Evolutionary conservation across 2,329 filamentous ascomycete species (phyloP), one percentile per base, ranked within the genome.

Genomic region (Xylariaceae sp.): DNA sequence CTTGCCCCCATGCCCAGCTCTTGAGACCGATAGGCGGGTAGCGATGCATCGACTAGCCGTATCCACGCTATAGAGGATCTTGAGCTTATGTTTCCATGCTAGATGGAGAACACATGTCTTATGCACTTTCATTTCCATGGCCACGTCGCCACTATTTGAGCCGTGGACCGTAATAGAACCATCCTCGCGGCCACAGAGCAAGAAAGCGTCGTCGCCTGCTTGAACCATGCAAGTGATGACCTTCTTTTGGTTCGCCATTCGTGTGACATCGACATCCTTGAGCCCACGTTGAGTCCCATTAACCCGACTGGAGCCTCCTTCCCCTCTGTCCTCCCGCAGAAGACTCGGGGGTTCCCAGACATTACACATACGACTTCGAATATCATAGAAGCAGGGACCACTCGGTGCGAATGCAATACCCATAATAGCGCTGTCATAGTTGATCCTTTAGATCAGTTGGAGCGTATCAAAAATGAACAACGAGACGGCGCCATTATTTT

Each of bases 401-500:
- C 18, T 37, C n/a, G 16, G 16, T 37, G 35, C 35, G 18, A 37
- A 37, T 9, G 35, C 35, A 18, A 37, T 37, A 37, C 16, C 16
- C 3, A 18, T 18, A 37, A 37, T 10, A 18, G 20, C 20, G 16
- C n/a, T 37, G 35, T 37, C 35, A 18, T 37, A 37, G 10, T 13
- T 16, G 10, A 37, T 18, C 35, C 35, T 15, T 9, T 37, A 18
- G 10, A 37, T 37, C 4, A 37, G 18, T 18, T 37, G 35, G 9
- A 37, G n/a, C 35, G 35, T 37, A 15, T 37, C 35, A 10, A 37
- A 37, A 20, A 16, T 5, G n/a, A 37, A 37, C 13, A 37, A 20
- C 9, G 35, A 37, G 35, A 37, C 20, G 10, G 35, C 35, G 10
- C 35, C 35, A 37, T 9, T 37, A 35, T 49, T 49, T 41, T 49